phyloP scores from a whole-genome alignment of 2,329 filamentous ascomycete species.

The Emergomyces orientalis region DNA sequence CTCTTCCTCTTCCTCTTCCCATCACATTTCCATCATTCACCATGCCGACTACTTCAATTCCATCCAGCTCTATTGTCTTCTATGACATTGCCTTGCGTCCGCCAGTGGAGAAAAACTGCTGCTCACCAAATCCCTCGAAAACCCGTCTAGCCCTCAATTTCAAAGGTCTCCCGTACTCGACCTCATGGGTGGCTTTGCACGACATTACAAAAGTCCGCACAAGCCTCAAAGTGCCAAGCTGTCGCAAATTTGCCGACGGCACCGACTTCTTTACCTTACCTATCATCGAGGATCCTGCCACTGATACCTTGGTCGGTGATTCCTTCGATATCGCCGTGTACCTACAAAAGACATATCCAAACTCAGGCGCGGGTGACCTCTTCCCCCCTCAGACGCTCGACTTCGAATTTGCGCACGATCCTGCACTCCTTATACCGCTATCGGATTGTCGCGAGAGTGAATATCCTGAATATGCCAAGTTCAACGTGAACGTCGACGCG shows the following conservation, averaged over 20 bases:
- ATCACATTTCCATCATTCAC: not conserved
- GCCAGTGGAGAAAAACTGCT: constrained; percentile 23
- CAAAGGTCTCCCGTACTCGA: constrained; percentile 41
- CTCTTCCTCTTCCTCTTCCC: not conserved
- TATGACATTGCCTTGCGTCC: constrained; percentile 41
- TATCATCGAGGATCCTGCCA: constrained; percentile 42
- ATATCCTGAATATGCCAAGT: constrained; percentile 37
- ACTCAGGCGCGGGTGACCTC: constrained; percentile 38
- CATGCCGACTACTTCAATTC: not conserved
- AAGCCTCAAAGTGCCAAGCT: constrained; percentile 39
- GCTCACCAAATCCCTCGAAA: constrained; percentile 46
- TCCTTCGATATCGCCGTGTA: constrained; percentile 58
- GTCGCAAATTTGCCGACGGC: constrained; percentile 49
- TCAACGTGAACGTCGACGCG: constrained; percentile 48
- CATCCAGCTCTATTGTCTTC: constrained; percentile 27
- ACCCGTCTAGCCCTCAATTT: constrained; percentile 43
- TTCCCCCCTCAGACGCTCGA: constrained; percentile 41
- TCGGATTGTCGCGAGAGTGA: constrained; percentile 24
- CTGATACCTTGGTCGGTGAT: constrained; percentile 44
- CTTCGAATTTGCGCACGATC: constrained; percentile 28
- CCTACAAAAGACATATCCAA: constrained; percentile 46
- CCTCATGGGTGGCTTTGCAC: constrained; percentile 45
- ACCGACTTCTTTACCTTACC: constrained; percentile 53
- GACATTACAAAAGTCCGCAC: constrained; percentile 44
- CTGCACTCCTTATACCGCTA: constrained; percentile 31